A percentile compares a stretch with the other conserved stretches of the same genome.
These are phyloP conservation scores for Geotrichum aggregatum DNA, from an alignment of 1,139 yeast species.

Conservation along the genomic window DNA sequence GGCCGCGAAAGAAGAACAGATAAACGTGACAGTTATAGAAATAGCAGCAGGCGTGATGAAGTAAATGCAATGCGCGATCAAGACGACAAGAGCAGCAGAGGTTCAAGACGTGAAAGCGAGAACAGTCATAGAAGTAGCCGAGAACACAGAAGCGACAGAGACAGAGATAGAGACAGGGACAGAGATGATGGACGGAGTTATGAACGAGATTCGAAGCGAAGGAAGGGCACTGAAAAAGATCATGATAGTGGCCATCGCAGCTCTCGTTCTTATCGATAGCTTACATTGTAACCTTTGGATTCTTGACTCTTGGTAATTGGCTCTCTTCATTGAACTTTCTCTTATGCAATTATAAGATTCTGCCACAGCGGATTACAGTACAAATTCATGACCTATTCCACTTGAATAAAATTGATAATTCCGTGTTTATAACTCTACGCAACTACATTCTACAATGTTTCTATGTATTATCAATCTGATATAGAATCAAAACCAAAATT, in stretches of 20 bases:
- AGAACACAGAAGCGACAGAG: conserved; percentile 6
- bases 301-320: too few relatives aligned
- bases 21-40: conserved; percentile 6
- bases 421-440: too few relatives aligned
- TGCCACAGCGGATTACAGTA: too few relatives aligned
- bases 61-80: neutral
- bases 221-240: neutral
- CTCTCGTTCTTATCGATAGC: neutral
- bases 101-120: neutral
- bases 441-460: too few relatives aligned
- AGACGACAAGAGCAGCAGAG: conserved; percentile 6
- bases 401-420: too few relatives aligned
- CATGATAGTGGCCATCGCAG: neutral
- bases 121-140: neutral
- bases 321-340: too few relatives aligned
- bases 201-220: neutral
- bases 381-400: too few relatives aligned
- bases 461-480: too few relatives aligned
- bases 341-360: too few relatives aligned
- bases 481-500: too few relatives aligned
- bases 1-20: conserved; percentile 4
- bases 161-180: conserved; percentile 15
- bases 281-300: too few relatives aligned
- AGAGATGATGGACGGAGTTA: neutral
- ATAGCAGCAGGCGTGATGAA: neutral